Conservation (phyloP, 2,329 filamentous ascomycete genomes). For the Ilyonectria sp. region DNA sequence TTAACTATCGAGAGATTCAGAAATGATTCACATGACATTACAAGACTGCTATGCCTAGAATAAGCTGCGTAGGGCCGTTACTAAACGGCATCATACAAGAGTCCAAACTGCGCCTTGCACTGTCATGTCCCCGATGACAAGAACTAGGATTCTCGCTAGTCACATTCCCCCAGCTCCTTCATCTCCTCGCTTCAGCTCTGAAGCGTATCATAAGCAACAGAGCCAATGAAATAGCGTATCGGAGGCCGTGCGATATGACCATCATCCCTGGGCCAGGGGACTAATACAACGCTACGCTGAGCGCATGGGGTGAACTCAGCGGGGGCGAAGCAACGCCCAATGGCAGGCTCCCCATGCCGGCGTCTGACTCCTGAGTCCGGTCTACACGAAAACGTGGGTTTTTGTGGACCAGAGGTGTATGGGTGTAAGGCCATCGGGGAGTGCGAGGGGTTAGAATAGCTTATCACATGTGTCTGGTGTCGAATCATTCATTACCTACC, state of each 20-base stretch:
- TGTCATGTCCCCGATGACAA: not conserved
- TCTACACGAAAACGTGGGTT: constrained; percentile 1
- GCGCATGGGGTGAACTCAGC: not conserved
- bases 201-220: not conserved
- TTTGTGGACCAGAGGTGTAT: constrained; percentile 8
- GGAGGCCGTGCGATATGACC: not conserved
- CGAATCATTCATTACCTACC: constrained; percentile 17
- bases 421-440: not conserved
- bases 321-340: not conserved
- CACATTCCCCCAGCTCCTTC: not conserved
- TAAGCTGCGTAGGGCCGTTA: not conserved
- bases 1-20: not conserved
- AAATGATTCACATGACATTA: not conserved
- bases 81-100: not conserved
- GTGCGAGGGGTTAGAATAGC: constrained; percentile 7
- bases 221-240: not conserved
- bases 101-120: not conserved
- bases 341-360: not conserved
- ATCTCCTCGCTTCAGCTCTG: not conserved
- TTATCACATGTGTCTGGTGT: constrained; percentile 11
- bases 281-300: not conserved
- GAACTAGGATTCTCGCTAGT: not conserved
- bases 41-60: not conserved
- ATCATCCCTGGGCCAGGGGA: not conserved
- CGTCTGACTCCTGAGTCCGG: not conserved